These are phyloP conservation scores for Starmerella geochares DNA, from an alignment of 805 yeast species.

Conservation along the genomic window DNA sequence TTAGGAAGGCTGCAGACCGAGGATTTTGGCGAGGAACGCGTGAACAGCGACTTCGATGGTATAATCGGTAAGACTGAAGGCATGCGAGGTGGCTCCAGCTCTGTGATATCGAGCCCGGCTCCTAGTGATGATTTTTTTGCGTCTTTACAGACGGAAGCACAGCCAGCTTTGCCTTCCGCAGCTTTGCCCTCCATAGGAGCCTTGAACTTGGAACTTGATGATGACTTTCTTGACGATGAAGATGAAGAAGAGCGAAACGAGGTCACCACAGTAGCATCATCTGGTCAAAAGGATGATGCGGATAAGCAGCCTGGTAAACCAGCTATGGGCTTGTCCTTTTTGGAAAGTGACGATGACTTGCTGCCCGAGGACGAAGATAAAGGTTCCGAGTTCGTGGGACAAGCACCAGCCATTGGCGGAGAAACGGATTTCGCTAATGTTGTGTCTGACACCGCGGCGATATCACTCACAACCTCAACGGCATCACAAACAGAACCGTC, in stretches of 20 bases:
- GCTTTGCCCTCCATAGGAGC: too few relatives aligned
- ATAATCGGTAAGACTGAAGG: neutral
- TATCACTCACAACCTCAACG: neutral
- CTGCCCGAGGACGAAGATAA: conserved; percentile 28
- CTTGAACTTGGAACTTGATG: conserved; percentile 22
- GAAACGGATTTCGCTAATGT: too few relatives aligned
- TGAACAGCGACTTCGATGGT: conserved; percentile 2
- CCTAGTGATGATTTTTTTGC: neutral
- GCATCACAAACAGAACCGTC: neutral
- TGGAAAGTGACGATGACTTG: conserved; percentile 32
- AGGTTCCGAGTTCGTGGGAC: neutral
- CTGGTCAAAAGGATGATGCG: neutral
- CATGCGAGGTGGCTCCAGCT: neutral
- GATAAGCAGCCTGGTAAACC: neutral
- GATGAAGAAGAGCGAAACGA: conserved; percentile 8
- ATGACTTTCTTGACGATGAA: conserved; percentile 24
- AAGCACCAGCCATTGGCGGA: too few relatives aligned
- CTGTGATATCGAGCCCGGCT: neutral
- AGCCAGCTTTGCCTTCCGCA: neutral
- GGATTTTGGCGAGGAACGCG: conserved; percentile 3
- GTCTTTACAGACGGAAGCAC: neutral
- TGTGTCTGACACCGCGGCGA: too few relatives aligned
- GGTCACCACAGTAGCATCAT: neutral
- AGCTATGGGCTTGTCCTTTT: conserved; percentile 24
- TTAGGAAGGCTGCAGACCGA: neutral